phyloP scores from a whole-genome alignment of 116 monocot species.

The Trichopus zeylanicus region DNA sequence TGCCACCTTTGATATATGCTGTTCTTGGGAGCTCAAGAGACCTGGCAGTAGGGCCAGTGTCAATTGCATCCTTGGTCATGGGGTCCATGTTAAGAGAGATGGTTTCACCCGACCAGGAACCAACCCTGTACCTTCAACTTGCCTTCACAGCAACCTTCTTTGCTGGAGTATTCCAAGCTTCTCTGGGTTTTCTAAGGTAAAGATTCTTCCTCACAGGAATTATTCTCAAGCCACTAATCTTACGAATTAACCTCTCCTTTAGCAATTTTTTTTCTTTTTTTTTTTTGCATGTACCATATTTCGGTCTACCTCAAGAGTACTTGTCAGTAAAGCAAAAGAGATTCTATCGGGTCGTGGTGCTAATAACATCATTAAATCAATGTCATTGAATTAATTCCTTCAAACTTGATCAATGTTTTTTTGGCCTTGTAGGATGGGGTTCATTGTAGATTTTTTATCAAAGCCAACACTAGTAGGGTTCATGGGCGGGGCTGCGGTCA shows the following conservation, averaged over 20 bases:
- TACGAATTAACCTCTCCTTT: no score
- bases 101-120: constrained; percentile 22
- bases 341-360: no score
- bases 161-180: constrained; percentile 33
- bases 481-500: constrained; percentile 76
- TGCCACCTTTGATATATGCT: constrained; percentile 33
- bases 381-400: no score
- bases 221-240: no score
- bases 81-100: constrained; percentile 27
- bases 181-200: constrained; percentile 11
- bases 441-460: constrained; percentile 83
- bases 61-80: constrained; percentile 30
- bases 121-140: constrained; percentile 17
- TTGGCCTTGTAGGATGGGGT: constrained; percentile 58
- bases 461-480: constrained; percentile 80
- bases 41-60: constrained; percentile 28
- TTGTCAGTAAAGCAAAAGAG: no score
- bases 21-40: constrained; percentile 33
- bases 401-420: no score
- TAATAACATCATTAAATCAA: no score
- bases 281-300: no score
- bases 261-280: no score
- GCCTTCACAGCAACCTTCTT: constrained; percentile 41
- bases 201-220: no score
- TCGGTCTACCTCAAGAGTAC: no score